Percentiles rank a stretch among this genome's conserved stretches.
phyloP scores from a whole-genome alignment of 345 rosid species.

The Nasturtium officinale region DNA sequence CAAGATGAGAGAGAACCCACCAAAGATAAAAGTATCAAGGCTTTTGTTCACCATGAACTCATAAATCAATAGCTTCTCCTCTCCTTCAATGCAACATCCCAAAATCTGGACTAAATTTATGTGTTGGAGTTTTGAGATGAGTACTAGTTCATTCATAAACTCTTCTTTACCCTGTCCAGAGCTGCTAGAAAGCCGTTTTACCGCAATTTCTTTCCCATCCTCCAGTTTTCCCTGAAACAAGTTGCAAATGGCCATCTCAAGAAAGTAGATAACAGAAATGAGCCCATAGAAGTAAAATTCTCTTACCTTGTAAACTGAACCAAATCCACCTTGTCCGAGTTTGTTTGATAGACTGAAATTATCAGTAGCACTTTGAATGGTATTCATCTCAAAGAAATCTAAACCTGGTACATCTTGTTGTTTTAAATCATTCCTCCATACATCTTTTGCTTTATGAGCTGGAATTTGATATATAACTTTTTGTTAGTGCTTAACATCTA shows the following conservation, averaged over 20 bases:
- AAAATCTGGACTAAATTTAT: slow-evolving; percentile 53
- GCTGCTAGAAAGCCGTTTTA: slow-evolving; percentile 51
- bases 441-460: too few relatives aligned
- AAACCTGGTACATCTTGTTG: too few relatives aligned
- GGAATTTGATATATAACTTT: too few relatives aligned
- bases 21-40: slow-evolving; percentile 36
- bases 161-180: slow-evolving; percentile 49
- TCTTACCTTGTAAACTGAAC: slow-evolving; percentile 27
- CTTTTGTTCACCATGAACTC: slow-evolving; percentile 35
- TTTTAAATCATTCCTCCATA: too few relatives aligned
- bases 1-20: slow-evolving; percentile 36
- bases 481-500: too few relatives aligned
- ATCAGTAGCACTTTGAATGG: slow-evolving; percentile 8
- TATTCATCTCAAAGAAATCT: neutral
- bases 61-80: too few relatives aligned
- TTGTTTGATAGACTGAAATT: slow-evolving; percentile 20
- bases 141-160: slow-evolving; percentile 46
- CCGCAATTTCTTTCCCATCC: slow-evolving; percentile 47
- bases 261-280: neutral
- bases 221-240: slow-evolving; percentile 41
- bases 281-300: neutral
- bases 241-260: neutral
- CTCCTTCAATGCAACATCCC: slow-evolving; percentile 38
- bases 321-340: slow-evolving; percentile 37
- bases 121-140: slow-evolving; percentile 61